These are phyloP conservation scores for Prunella vulgaris DNA, from an alignment of 257 asterid genomes.

Conservation along the genomic window DNA sequence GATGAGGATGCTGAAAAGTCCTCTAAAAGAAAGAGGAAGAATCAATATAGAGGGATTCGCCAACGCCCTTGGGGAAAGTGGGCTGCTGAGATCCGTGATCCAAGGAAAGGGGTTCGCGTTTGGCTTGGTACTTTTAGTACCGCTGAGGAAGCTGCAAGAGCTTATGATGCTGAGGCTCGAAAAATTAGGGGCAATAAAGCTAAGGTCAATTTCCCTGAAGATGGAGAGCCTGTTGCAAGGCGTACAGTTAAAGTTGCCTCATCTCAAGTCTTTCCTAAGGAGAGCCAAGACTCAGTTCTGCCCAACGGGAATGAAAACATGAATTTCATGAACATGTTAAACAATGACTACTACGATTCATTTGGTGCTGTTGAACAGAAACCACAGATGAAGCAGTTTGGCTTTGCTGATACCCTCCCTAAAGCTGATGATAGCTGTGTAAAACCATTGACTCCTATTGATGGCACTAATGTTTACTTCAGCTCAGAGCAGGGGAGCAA, in stretches of 20 bases:
- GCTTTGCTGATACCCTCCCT: constrained; percentile 26
- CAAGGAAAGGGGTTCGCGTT: constrained; percentile 90
- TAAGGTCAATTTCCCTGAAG: constrained; percentile 86
- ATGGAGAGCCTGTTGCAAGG: constrained; percentile 40
- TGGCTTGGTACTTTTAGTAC: constrained; percentile 99
- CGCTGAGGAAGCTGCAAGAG: constrained; percentile 99
- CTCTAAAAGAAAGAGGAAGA: constrained; percentile 87
- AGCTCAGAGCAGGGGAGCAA: constrained; percentile 82
- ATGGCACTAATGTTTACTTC: constrained; percentile 46
- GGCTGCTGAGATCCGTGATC: constrained; percentile 99
- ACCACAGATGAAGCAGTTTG: constrained; percentile 45
- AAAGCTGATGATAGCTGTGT: constrained; percentile 33
- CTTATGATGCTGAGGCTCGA: constrained; percentile 86
- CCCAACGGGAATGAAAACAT: constrained; percentile 19
- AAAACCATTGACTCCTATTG: constrained; percentile 39
- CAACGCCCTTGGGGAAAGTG: constrained; percentile 99
- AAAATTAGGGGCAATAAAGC: constrained; percentile 95
- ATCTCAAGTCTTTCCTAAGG: constrained; percentile 29
- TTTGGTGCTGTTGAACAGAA: constrained; percentile 53
- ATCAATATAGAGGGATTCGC: constrained; percentile 90
- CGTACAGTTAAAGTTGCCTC: constrained; percentile 32
- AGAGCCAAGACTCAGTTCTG: constrained; percentile 28
- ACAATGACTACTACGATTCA: constrained; percentile 35
- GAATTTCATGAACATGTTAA: constrained; percentile 26
- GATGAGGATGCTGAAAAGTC: constrained; percentile 58